These are phyloP conservation scores for Trichoderma koningiopsis DNA, from an alignment of 2,329 filamentous ascomycete genomes.

Conservation along the genomic window DNA sequence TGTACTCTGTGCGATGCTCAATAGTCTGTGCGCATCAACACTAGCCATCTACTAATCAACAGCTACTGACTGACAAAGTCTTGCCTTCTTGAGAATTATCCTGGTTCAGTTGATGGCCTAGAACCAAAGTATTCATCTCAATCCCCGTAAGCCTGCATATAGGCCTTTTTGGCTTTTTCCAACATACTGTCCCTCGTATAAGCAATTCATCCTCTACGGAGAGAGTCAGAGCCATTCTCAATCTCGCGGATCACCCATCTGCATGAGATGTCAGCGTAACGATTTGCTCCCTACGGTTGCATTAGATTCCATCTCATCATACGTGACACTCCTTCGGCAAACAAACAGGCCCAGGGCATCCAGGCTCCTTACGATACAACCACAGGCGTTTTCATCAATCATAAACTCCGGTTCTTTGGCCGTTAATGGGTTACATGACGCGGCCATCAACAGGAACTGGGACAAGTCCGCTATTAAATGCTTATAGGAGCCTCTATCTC, in stretches of 20 bases:
- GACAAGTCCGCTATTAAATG: background rate
- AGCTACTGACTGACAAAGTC: background rate
- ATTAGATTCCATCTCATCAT: background rate
- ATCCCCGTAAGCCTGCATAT: background rate
- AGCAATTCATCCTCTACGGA: background rate
- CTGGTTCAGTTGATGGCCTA: background rate
- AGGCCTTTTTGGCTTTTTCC: background rate
- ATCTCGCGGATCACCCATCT: background rate
- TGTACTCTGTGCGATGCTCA: background rate
- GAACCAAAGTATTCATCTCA: background rate
- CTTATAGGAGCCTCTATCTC: background rate
- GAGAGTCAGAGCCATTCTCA: background rate
- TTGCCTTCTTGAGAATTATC: background rate
- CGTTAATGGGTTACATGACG: background rate
- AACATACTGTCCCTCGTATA: background rate
- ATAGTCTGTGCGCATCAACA: background rate
- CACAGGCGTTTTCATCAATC: background rate
- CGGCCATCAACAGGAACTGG: background rate
- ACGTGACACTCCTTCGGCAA: conserved; percentile 1
- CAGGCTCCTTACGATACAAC: background rate
- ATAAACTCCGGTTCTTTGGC: background rate
- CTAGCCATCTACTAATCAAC: background rate
- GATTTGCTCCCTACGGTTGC: background rate
- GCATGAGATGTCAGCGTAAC: background rate
- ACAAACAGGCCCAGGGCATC: background rate